These are phyloP conservation scores for Pichiaceae sp. DNA, from an alignment of 1,139 yeast species.

Conservation along the genomic window DNA sequence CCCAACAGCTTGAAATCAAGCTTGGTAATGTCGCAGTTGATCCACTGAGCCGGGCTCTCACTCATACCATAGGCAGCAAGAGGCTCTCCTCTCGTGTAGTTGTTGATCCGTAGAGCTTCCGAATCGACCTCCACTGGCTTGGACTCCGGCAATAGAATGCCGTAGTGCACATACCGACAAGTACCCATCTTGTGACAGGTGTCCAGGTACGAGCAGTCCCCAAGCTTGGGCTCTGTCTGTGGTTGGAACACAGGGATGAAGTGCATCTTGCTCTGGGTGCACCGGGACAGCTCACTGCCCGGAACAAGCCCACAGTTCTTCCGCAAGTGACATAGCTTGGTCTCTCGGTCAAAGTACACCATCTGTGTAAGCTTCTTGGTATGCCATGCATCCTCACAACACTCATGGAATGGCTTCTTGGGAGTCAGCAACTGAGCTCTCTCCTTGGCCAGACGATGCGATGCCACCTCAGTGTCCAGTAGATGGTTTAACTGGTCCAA, in stretches of 20 bases:
- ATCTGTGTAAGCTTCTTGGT: conserved; percentile 26
- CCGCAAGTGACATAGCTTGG: conserved; percentile 17
- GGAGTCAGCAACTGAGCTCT: conserved; percentile 31
- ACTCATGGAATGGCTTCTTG: conserved; percentile 38
- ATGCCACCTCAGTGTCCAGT: conserved; percentile 24
- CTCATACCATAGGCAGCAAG: conserved; percentile 12
- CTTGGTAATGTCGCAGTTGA: conserved; percentile 69
- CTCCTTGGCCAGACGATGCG: conserved; percentile 31
- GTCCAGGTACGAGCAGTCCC: conserved; percentile 90
- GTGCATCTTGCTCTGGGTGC: conserved; percentile 46
- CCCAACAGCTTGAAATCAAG: conserved; percentile 67
- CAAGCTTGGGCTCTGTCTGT: conserved; percentile 61
- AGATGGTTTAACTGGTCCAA: conserved; percentile 17
- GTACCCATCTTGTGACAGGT: conserved; percentile 81
- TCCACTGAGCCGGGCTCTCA: conserved; percentile 68
- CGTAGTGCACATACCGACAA: conserved; percentile 79
- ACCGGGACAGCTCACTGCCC: conserved; percentile 22
- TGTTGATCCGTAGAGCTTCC: conserved; percentile 25
- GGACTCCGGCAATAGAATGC: conserved; percentile 43
- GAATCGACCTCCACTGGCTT: not conserved
- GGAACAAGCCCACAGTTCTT: not conserved
- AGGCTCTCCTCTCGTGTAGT: conserved; percentile 52
- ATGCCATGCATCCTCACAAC: conserved; percentile 45
- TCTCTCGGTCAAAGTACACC: conserved; percentile 21
- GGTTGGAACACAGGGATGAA: conserved; percentile 46